These are phyloP conservation scores for Cetraspora pellucida DNA, from an alignment of 192 early-diverging fungal species.

Conservation along the genomic window DNA sequence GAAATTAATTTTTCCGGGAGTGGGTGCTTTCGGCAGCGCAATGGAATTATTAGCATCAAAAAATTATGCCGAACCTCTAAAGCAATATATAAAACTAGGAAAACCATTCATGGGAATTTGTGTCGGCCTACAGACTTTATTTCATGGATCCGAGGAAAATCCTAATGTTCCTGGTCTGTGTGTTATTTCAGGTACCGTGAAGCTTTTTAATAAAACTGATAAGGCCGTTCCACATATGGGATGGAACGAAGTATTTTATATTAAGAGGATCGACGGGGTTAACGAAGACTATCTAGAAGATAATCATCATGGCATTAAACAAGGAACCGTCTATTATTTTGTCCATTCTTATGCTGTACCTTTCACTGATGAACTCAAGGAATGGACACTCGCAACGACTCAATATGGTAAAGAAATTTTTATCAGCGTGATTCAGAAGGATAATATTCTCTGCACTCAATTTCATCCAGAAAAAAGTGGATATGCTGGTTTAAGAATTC, in stretches of 20 bases:
- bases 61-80: slow-evolving; percentile 81
- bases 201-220: slow-evolving; percentile 61
- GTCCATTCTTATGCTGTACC: slow-evolving; percentile 95
- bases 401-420: slow-evolving; percentile 89
- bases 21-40: slow-evolving; percentile 94
- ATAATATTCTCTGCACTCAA: slow-evolving; percentile 95
- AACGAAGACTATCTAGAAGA: slow-evolving; percentile 29
- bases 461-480: slow-evolving; percentile 99
- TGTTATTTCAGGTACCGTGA: slow-evolving; percentile 73
- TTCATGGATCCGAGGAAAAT: slow-evolving; percentile 88
- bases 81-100: slow-evolving; percentile 80
- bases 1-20: slow-evolving; percentile 99
- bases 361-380: slow-evolving; percentile 57
- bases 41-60: slow-evolving; percentile 75
- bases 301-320: slow-evolving; percentile 44
- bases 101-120: slow-evolving; percentile 98
- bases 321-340: slow-evolving; percentile 86
- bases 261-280: slow-evolving; percentile 41
- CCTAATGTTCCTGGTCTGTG: slow-evolving; percentile 80
- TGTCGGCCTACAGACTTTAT: slow-evolving; percentile 96
- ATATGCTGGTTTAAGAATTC: slow-evolving; percentile 77
- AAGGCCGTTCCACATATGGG: slow-evolving; percentile 99
- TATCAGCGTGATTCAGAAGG: slow-evolving; percentile 77
- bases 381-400: slow-evolving; percentile 81
- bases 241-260: slow-evolving; percentile 75